Percentiles rank a stretch among this genome's conserved stretches.
phyloP scores from a whole-genome alignment of 129 eudicot species.

The Rutidosis leptorrhynchoides region DNA sequence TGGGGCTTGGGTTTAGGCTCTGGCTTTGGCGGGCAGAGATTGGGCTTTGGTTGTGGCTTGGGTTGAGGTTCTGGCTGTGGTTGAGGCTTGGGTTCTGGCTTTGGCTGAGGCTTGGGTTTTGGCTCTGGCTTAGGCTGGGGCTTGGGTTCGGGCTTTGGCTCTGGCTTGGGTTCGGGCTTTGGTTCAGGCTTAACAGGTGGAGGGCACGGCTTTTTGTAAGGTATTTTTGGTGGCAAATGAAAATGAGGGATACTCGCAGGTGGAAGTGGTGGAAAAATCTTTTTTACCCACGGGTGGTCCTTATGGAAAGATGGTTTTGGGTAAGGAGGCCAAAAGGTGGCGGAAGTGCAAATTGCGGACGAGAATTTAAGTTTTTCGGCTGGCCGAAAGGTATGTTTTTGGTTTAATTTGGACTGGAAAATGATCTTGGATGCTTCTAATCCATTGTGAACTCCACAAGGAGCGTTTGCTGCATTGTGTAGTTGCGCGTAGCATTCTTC shows the following conservation, averaged over 20 bases:
- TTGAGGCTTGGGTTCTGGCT: constrained; percentile 26
- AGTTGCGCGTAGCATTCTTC: constrained; percentile 83
- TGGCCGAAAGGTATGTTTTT: constrained; percentile 55
- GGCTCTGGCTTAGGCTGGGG: constrained; percentile 31
- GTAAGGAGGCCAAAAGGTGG: constrained; percentile 60
- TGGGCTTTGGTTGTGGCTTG: constrained; percentile 12
- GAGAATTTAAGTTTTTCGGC: constrained; percentile 59
- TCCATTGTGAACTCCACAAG: constrained; percentile 70
- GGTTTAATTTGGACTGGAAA: constrained; percentile 31
- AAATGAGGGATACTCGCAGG: constrained; percentile 23
- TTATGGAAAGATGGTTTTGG: constrained; percentile 42
- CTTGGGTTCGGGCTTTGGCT: constrained; percentile 22
- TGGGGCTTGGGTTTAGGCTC: constrained; percentile 17
- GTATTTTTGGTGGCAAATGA: constrained; percentile 24
- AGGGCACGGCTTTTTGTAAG: constrained; percentile 31
- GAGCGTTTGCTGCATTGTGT: constrained; percentile 66
- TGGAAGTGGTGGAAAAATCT: constrained; percentile 36
- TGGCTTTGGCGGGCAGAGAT: constrained; percentile 27
- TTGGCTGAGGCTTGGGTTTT: constrained; percentile 23
- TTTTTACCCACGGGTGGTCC: constrained; percentile 34
- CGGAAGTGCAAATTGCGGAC: constrained; percentile 58
- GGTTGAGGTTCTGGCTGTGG: constrained; percentile 18
- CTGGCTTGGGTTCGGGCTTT: constrained; percentile 15
- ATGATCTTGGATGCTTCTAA: constrained; percentile 57
- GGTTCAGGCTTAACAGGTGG: constrained; percentile 32